Conservation (phyloP, 2,329 filamentous ascomycete genomes). For the Pseudogymnoascus sp. region DNA sequence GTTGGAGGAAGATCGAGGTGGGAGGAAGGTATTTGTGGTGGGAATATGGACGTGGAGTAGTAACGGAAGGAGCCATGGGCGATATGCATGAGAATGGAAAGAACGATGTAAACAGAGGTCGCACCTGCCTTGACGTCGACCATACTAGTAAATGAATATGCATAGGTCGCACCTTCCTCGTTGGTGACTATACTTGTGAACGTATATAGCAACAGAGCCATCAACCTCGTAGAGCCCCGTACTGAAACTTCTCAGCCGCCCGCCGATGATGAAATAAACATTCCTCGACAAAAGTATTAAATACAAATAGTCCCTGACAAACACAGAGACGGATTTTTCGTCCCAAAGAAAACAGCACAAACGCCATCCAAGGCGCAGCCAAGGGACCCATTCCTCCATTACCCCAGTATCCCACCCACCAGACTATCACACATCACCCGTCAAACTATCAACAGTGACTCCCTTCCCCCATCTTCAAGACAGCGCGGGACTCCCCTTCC, state of each 20-base stretch:
- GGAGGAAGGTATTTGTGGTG: background rate
- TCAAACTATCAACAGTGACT: background rate
- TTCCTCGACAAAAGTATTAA: slow-evolving; percentile 4
- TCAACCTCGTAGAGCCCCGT: background rate
- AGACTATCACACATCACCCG: background rate
- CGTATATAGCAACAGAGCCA: background rate
- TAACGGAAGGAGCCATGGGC: background rate
- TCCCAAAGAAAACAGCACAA: background rate
- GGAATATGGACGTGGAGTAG: background rate
- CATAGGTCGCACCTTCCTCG: background rate
- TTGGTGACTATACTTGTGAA: background rate
- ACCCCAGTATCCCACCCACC: background rate
- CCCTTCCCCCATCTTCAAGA: slow-evolving; percentile 16
- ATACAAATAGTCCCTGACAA: slow-evolving; percentile 3
- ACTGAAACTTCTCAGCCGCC: background rate
- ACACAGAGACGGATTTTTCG: background rate
- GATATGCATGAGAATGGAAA: background rate
- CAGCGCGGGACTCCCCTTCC: slow-evolving; percentile 27
- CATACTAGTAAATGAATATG: background rate
- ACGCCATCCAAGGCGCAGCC: slow-evolving; percentile 4
- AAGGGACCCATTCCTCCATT: slow-evolving; percentile 3
- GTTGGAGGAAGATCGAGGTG: background rate
- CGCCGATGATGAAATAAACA: background rate
- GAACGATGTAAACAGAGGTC: background rate
- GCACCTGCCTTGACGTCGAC: background rate